Evolutionary conservation across 2,329 filamentous ascomycete genomes (phyloP), one percentile per base, ranked within the genome.

Genomic region (Fusarium longipes): DNA sequence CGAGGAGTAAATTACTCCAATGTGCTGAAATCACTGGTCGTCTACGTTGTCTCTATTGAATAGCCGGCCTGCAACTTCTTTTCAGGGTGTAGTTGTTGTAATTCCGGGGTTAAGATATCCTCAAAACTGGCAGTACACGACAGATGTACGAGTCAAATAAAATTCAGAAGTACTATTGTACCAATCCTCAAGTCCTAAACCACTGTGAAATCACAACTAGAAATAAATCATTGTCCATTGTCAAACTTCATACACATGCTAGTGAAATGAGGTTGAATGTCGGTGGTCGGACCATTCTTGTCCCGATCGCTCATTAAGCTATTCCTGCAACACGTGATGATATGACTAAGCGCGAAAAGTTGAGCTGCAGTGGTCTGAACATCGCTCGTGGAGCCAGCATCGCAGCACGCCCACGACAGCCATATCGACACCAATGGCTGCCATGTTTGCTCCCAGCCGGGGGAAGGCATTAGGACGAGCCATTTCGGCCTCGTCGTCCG

Each of bases 361-460:
- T 59, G 61, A 67, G 68, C 66, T 65, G 53, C 57, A 48, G 53
- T 53, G 20, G 63, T 48, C 51, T 55, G 50, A 49, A 71, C 60
- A 51, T 65, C 50, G 27, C 44, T 54, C 53, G 42, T 50, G 60
- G 39, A 55, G 51, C 35, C 59, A 55, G 33, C 52, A 63, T 57
- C 45, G 45, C 48, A 64, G 50, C 57, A 70, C 62, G 63, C 52
- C 44, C 35, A 70, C 51, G 65, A 65, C 70, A 73, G 57, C 55
- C 58, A 58, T 57, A 53, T 52, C 52, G 61, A 69, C 47, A 65
- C 67, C 74, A 75, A 80, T 79, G 76, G 75, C 76, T 67, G 69
- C 75, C 70, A 93, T 93, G 89, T 84, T 93, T 75, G 86, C 85
- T 70, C 85, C 87, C 68, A 84, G 87, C 73, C 83, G 88, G 77